Evolutionary conservation across 768 basidiomycete genomes (phyloP), one percentile per base, ranked within the genome.

Genomic region (Kwoniella dejecticola): DNA sequence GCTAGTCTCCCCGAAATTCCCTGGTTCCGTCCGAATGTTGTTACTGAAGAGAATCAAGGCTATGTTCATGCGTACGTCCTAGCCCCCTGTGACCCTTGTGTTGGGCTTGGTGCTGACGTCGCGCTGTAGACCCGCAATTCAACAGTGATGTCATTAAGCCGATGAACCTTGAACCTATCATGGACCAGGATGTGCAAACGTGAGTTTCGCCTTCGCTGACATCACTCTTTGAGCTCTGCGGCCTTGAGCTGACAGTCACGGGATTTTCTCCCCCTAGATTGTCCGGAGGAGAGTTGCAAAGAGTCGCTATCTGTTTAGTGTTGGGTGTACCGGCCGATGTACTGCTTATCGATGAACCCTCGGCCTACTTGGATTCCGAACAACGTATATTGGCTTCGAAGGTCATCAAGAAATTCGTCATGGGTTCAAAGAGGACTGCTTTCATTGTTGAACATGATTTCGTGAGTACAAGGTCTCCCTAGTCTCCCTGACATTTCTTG

Each of bases 361-460:
- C 77, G 8, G 77, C 77, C 29, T 77, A 77, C 88, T 82, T 99
- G 70, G 96, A 99, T 77, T 97, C 95, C 30, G 96, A 99, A 78
- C 96, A 99, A 79, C 96, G 96, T 87, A 98, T 99, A 77, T 91
- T 94, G 67, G 90, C 95, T 17, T 88, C 88, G 76, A 95, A 97
- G 78, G 93, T 98, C 71, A 98, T 99, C 83, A 98, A 99, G 80
- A 87, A 95, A 48, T 97, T 95, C 81, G 91, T 99, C 74, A 86
- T 98, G 29, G 90, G 96, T 75, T 86, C 92, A 13, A 96, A 96
- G 83, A 93, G 94, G 82, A 98, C 94, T 1, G 96, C 96, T 0
- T 97, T 99, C 79, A 85, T 99, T 71, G 97, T 99, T 75, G 96
- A 99, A 84, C 96, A 99, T 86, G 95, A 98, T 83, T 97, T 99